phyloP scores from a whole-genome alignment of 1,139 yeast species.

The Casaregolazyma suthepensis region DNA sequence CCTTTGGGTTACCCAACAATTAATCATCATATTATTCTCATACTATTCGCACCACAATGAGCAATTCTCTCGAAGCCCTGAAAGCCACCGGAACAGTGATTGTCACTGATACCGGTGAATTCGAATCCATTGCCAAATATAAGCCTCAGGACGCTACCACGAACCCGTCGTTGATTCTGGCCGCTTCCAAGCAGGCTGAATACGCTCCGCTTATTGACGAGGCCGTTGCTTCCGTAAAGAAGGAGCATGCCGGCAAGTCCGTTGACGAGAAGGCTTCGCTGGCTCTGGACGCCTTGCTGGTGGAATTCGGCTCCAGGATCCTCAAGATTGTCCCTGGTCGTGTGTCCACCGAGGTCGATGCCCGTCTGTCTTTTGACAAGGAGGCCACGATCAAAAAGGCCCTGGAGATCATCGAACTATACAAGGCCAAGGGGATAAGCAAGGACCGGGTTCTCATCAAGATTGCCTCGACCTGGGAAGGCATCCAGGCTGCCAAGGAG shows the following conservation, averaged over 20 bases:
- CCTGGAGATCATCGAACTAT: slow-evolving; percentile 73
- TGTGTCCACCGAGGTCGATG: slow-evolving; percentile 98
- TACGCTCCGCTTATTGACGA: slow-evolving; percentile 85
- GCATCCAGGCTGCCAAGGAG: slow-evolving; percentile 97
- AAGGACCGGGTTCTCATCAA: slow-evolving; percentile 92
- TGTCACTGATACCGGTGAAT: slow-evolving; percentile 98
- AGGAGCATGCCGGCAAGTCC: slow-evolving; percentile 42
- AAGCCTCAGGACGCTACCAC: slow-evolving; percentile 99
- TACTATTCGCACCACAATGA: not conserved
- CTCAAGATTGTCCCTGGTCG: slow-evolving; percentile 96
- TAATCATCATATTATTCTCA: not conserved
- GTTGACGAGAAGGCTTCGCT: slow-evolving; percentile 59
- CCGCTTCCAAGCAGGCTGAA: slow-evolving; percentile 87
- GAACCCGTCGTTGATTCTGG: slow-evolving; percentile 95
- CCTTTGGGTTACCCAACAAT: not conserved
- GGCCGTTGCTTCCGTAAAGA: slow-evolving; percentile 83
- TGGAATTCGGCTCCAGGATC: slow-evolving; percentile 93
- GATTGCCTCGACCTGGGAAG: slow-evolving; percentile 98
- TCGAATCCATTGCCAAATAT: slow-evolving; percentile 94
- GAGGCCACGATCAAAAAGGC: slow-evolving; percentile 93
- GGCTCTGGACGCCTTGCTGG: slow-evolving; percentile 88
- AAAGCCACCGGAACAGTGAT: slow-evolving; percentile 94
- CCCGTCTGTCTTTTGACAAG: slow-evolving; percentile 92
- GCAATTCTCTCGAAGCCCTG: slow-evolving; percentile 80
- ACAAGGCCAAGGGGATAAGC: slow-evolving; percentile 73